Base-by-base conservation (phyloP, 2,329 filamentous ascomycete species). In the Exophiala mesophila region DNA sequence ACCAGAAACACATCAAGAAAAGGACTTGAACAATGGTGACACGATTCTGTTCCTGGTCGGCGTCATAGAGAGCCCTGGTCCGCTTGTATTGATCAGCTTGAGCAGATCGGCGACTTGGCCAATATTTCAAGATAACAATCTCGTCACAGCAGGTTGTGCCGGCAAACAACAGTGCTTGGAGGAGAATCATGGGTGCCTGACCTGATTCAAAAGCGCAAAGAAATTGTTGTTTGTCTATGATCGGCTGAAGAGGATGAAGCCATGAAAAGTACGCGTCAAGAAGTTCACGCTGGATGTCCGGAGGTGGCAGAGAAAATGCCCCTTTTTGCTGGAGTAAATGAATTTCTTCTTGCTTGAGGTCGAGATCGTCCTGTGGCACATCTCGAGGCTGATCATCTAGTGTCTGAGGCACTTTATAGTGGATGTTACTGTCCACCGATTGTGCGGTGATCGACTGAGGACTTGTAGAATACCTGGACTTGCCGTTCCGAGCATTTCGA, bases 181-280 rank as follows among this genome's bases (percentile, higher is more conserved):
- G 71, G 3, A 96, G 73, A 1, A 97, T 76, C 12, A 96, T 70
- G 0, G 89, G 89, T 55, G 95, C 94, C 61, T 94, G 88, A 0
- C 84, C 77, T 56, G 96, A 88, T 40, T 81, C 79, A 63, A 96
- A 96, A 50, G 88, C 85, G 46, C 80, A 78, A 88, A 96, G 94
- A 65, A 97, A 96, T 33, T 88, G 84, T 55, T 80, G 88, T 50
- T 83, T 80, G 61, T 94, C 95, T 68, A 97, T 88, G 53, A 96
- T 85, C 3, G 90, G 90, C 13, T 94, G 85, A 15, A 96, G 88
- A 0, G 90, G 90, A 18, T 92, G 88, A 13, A 96, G 85, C 88
- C 89, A 96, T 71, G 81, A 83, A 66, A 96, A 97, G 66, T 89
- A 97, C 21, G 88, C 83, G 2, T 94, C 88, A 35, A 97, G 88